Percentiles rank a stretch among this genome's conserved stretches.
Evolutionary conservation across 441 rosid genomes (phyloP).

Genomic region (Croton setiger): DNA sequence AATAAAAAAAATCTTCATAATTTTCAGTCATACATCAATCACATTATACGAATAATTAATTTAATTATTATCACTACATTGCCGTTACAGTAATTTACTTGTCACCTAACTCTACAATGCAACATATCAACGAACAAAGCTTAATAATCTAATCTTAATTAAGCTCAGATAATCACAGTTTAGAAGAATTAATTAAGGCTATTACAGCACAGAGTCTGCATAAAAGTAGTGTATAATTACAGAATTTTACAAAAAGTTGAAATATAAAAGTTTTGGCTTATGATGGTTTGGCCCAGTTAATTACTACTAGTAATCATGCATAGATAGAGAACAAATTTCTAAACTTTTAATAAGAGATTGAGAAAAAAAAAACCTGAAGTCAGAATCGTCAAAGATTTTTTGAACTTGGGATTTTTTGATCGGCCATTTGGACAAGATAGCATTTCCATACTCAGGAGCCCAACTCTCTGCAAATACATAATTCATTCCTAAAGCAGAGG

Average conservation of each 20-base stretch:
- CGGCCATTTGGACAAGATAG: constrained; percentile 85
- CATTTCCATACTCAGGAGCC: constrained; percentile 99
- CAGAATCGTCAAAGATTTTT: constrained; percentile 79
- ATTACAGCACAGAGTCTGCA: background rate
- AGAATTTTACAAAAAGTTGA: constrained; percentile 23
- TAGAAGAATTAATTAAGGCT: background rate
- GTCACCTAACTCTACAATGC: background rate
- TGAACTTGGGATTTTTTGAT: constrained; percentile 63
- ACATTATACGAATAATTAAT: background rate
- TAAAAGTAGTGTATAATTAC: constrained; percentile 19
- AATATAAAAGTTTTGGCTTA: background rate
- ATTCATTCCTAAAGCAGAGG: constrained; percentile 75
- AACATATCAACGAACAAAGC: background rate
- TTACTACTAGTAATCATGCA: background rate
- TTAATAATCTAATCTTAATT: background rate
- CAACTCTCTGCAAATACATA: constrained; percentile 96
- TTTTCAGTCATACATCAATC: background rate
- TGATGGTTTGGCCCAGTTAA: background rate
- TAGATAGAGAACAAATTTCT: background rate
- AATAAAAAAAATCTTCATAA: background rate
- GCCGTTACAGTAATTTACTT: background rate
- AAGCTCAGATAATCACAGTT: background rate
- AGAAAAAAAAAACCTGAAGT: constrained; percentile 54
- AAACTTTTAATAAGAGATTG: background rate
- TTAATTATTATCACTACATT: background rate